phyloP scores from a whole-genome alignment of 495 filamentous ascomycete species.

The Xylaria cubensis region DNA sequence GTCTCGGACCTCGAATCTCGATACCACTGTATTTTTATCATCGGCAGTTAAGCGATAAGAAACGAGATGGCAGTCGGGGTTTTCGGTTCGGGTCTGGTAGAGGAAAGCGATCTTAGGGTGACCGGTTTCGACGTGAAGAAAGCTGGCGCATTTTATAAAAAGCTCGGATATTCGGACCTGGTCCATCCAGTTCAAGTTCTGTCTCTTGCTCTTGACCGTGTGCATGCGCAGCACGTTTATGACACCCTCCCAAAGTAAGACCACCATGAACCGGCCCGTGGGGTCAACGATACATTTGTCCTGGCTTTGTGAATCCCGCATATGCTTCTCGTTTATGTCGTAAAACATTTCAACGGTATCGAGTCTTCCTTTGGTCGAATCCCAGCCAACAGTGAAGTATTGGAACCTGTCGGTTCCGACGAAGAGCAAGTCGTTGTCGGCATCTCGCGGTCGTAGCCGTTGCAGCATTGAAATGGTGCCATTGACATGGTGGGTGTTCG shows the following conservation, averaged over 20 bases:
- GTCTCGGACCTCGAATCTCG: constrained; percentile 54
- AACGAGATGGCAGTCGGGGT: constrained; percentile 64
- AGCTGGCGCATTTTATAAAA: constrained; percentile 80
- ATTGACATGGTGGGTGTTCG: constrained; percentile 71
- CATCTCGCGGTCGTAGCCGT: constrained; percentile 75
- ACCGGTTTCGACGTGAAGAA: constrained; percentile 75
- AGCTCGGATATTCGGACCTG: constrained; percentile 84
- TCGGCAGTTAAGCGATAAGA: constrained; percentile 62
- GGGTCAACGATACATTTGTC: constrained; percentile 86
- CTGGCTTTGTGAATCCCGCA: constrained; percentile 76
- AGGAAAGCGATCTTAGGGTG: constrained; percentile 83
- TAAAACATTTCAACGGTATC: constrained; percentile 72
- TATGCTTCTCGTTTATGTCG: constrained; percentile 79
- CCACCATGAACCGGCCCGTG: constrained; percentile 76
- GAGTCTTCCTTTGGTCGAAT: constrained; percentile 64
- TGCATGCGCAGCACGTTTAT: constrained; percentile 71
- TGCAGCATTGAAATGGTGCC: constrained; percentile 87
- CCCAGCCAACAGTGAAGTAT: constrained; percentile 91
- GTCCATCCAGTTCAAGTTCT: constrained; percentile 69
- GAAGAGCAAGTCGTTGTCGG: constrained; percentile 85
- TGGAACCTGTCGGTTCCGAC: constrained; percentile 87
- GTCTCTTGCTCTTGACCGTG: constrained; percentile 59
- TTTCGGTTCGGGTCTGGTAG: constrained; percentile 75
- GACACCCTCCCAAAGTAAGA: constrained; percentile 90
- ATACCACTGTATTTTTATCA: constrained; percentile 54